Evolutionary conservation across 208 protist genomes (phyloP).

Genomic region (Trypanosoma lewisi): DNA sequence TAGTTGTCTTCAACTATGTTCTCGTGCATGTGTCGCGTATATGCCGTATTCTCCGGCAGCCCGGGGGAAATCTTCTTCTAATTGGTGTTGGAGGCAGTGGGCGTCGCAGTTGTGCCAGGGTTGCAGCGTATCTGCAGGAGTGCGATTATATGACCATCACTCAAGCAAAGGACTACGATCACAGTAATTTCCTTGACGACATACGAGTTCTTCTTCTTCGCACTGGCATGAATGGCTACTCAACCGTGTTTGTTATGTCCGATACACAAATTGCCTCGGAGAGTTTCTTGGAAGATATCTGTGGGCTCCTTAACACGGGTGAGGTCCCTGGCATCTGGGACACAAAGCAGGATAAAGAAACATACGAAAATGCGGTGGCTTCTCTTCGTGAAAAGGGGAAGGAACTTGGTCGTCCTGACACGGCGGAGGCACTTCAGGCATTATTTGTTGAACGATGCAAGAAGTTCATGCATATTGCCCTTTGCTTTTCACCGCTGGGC

Average conservation of each 20-base stretch:
- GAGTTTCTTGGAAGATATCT: slow-evolving; percentile 97
- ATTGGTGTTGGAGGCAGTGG: slow-evolving; percentile 97
- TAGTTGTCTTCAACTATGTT: slow-evolving; percentile 96
- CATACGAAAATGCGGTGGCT: slow-evolving; percentile 85
- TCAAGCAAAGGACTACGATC: slow-evolving; percentile 93
- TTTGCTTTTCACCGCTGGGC: slow-evolving; percentile 98
- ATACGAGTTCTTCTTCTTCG: slow-evolving; percentile 89
- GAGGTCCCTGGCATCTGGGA: slow-evolving; percentile 95
- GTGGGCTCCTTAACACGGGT: slow-evolving; percentile 96
- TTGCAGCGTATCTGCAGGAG: slow-evolving; percentile 93
- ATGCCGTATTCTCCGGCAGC: slow-evolving; percentile 94
- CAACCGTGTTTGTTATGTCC: slow-evolving; percentile 94
- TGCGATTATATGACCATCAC: slow-evolving; percentile 93
- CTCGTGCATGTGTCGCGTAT: slow-evolving; percentile 96
- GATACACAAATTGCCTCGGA: slow-evolving; percentile 96
- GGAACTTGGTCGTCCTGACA: slow-evolving; percentile 80
- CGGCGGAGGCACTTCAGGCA: slow-evolving; percentile 76
- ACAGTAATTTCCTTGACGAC: slow-evolving; percentile 95
- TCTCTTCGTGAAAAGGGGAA: slow-evolving; percentile 85
- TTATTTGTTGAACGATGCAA: slow-evolving; percentile 93
- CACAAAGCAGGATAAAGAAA: slow-evolving; percentile 90
- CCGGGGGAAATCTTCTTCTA: slow-evolving; percentile 94
- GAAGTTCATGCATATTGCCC: slow-evolving; percentile 94
- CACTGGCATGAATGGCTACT: slow-evolving; percentile 92
- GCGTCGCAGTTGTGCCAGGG: slow-evolving; percentile 91